phyloP scores from a whole-genome alignment of 148 eudicot species.

The Rhododendron ferrugineum region DNA sequence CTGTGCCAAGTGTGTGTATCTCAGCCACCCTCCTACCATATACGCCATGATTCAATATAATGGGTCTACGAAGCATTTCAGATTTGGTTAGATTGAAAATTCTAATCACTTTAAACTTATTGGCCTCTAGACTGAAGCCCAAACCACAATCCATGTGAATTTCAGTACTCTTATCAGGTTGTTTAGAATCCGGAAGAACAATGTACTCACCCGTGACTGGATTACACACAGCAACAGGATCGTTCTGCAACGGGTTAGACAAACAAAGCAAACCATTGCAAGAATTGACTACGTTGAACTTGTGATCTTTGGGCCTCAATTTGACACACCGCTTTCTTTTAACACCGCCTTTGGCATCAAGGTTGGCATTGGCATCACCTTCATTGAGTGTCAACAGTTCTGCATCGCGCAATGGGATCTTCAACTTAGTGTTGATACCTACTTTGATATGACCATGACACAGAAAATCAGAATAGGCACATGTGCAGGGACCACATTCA shows the following conservation, averaged over 20 bases:
- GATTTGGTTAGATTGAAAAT: neutral
- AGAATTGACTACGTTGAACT: neutral
- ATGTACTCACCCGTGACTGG: constrained; percentile 10
- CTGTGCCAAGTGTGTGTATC: constrained; percentile 5
- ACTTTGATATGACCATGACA: no score
- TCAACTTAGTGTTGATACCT: neutral
- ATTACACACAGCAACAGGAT: constrained; percentile 13
- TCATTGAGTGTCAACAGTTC: neutral
- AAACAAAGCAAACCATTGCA: constrained; percentile 11
- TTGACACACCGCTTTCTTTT: neutral
- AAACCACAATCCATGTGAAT: constrained; percentile 1
- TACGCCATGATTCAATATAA: no score
- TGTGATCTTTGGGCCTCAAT: neutral
- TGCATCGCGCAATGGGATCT: neutral
- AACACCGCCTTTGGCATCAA: neutral
- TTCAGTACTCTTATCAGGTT: no score
- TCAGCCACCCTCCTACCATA: neutral
- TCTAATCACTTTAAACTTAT: constrained; percentile 9
- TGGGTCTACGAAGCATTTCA: no score
- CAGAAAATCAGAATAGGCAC: no score
- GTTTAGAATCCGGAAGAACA: no score
- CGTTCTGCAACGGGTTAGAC: neutral
- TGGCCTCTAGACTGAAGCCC: constrained; percentile 1
- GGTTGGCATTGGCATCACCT: no score
- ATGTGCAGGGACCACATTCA: no score